Base-by-base conservation (phyloP, 148 eudicot species). In the Amaranthus hypochondriacus region DNA sequence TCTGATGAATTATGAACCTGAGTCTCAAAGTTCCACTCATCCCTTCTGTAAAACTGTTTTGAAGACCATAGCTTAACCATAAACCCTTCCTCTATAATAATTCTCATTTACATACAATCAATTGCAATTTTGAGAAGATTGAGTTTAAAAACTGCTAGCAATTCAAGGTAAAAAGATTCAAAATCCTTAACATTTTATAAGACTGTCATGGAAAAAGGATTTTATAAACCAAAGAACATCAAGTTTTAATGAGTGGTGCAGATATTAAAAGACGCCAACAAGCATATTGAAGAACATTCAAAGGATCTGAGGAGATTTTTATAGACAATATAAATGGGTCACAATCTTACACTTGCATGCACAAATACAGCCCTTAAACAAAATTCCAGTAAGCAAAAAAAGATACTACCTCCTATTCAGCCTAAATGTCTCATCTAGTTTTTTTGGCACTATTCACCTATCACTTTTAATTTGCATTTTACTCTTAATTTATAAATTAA, bases 1-100 rank as follows among this genome's bases (percentile, higher is more conserved):
- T 84, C 92, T 59, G 62, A 59, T 56, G 75, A 76, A 84, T 77
- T 83, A 60, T 72, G 86, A n/a, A 66, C 81, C 74, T 69, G 85
- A 48, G 78, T 85, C 59, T 82, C 77, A 81, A 74, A 73, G 71
- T 48, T 76, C 62, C 78, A 69, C 68, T 81, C 83, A 79, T 81
- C 84, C n/a, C 77, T 75, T 77, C 4, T 60, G 71, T 50, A 80
- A 71, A 73, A 78, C 97, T 92, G 82, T 71, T 60, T 63, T 56
- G 44, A 78, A 62, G 66, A 60, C 68, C 55, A 80, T 12, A 62
- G 10, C 57, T 44, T 48, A 75, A 72, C 53, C 51, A 66, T 10
- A 59, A 50, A 55, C 47, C 67, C 42, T 57, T 28, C 9, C 69
- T 48, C 69, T 62, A 63, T 57, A 48, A 49, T 57, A 53, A 52